Evolutionary conservation across 352 stramenopile genomes (phyloP), one percentile per base, ranked within the genome.

Genomic region (Globisporangium cederbergense): DNA sequence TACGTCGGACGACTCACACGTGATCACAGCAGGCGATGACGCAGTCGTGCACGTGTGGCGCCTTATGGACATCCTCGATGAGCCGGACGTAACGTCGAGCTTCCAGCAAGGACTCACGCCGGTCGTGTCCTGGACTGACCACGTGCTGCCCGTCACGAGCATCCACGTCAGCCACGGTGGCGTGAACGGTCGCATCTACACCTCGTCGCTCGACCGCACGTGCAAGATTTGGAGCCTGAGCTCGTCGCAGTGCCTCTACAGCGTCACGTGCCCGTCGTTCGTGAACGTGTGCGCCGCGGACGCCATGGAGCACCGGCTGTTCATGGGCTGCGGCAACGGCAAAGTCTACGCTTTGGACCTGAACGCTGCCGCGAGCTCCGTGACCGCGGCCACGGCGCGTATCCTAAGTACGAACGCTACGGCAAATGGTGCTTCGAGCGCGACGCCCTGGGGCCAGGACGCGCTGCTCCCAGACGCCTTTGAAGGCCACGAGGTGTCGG

Each of bases 1-100:
- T 6, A 93, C 84, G 46, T 76, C 67, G 10, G 84, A 94, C 62
- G 81, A 93, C 65, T 91, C 83, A 25, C 88, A 91, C 56, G 70
- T 95, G 11, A 76, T 93, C 43, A 92, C 86, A 3, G 84, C 79
- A 20, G 86, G 85, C 42, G 88, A 95, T 45, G 88, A 96, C 58
- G 88, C 88, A 16, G 70, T 96, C 53, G 81, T 95, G 49, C 83
- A 92, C 60, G 84, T 81, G 8, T 96, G 88, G 88, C 74, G 79
- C 52, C 73, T 92, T 18, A 66, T 88, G 63, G 81, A 92, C 66
- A 70, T 90, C 51, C 65, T 92, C 43, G 83, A 90, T 53, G 77
- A 82, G 60, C 76, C 75, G 3, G 79, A 87, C 38, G 72, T 78
- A 38, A 81, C 73, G 14, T 70, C 76, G 36, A 83, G 74, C 56